Conservation (phyloP, 768 basidiomycete genomes). For the Pisolithus albus region DNA sequence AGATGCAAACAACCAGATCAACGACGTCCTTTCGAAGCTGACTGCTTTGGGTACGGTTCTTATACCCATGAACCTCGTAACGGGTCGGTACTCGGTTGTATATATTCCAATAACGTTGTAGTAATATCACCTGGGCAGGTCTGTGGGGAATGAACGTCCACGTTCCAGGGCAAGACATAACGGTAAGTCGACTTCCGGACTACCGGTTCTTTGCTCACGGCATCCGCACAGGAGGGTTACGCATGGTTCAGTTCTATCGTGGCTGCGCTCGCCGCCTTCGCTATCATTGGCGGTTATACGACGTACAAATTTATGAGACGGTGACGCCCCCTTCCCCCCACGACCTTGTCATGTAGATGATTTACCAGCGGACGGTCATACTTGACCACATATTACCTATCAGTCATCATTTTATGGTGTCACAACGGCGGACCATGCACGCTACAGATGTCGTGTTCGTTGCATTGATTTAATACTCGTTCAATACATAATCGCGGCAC, state of each 20-base stretch:
- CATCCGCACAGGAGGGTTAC: constrained; percentile 35
- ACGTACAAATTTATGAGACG: constrained; percentile 70
- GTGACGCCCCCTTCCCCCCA: constrained; percentile 1
- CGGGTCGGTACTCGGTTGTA: constrained; percentile 43
- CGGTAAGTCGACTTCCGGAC: constrained; percentile 24
- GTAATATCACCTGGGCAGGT: constrained; percentile 36
- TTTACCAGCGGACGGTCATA: not conserved
- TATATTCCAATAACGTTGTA: not conserved
- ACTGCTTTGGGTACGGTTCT: constrained; percentile 97
- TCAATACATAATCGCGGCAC: not conserved
- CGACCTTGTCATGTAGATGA: not conserved
- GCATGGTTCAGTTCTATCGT: constrained; percentile 89
- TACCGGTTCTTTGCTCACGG: not conserved
- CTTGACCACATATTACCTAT: not conserved
- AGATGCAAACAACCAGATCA: constrained; percentile 99
- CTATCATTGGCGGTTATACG: constrained; percentile 70
- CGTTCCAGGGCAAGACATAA: constrained; percentile 76
- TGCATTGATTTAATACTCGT: not conserved
- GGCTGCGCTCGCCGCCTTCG: constrained; percentile 72
- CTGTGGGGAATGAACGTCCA: constrained; percentile 99
- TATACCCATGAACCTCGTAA: constrained; percentile 95
- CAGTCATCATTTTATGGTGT: not conserved
- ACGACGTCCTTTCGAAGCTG: constrained; percentile 94
- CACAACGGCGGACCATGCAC: not conserved
- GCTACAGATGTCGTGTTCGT: not conserved